Evolutionary conservation across 2,329 filamentous ascomycete genomes (phyloP).

Genomic region (Monosporascus sp.): DNA sequence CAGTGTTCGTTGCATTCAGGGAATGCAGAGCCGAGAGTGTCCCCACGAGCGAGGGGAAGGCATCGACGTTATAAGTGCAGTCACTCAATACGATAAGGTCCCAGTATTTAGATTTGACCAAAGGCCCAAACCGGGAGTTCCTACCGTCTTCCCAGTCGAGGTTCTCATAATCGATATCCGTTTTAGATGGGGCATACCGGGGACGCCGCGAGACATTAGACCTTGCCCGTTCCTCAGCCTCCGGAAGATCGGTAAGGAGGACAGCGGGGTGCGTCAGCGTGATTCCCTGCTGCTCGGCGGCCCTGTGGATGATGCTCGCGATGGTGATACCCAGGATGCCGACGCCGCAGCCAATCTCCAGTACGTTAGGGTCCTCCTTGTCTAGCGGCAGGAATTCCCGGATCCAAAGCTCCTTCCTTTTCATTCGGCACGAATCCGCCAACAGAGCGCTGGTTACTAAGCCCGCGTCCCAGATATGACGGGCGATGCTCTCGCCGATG

Average conservation of each 20-base stretch:
- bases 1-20: constrained; percentile 24
- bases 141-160: constrained; percentile 53
- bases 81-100: constrained; percentile 53
- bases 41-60: constrained; percentile 46
- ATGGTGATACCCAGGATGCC: constrained; percentile 50
- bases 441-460: constrained; percentile 39
- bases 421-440: constrained; percentile 16
- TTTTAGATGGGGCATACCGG: neutral
- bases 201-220: constrained; percentile 39
- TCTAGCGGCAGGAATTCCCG: constrained; percentile 5
- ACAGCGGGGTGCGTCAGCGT: constrained; percentile 22
- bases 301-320: constrained; percentile 28
- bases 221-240: constrained; percentile 44
- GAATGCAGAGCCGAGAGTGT: constrained; percentile 46
- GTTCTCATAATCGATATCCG: constrained; percentile 39
- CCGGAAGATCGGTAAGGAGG: constrained; percentile 51
- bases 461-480: constrained; percentile 56
- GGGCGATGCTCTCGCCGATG: constrained; percentile 54
- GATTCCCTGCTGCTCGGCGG: constrained; percentile 10
- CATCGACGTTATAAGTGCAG: constrained; percentile 57
- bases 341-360: constrained; percentile 54
- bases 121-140: constrained; percentile 37
- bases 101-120: constrained; percentile 38
- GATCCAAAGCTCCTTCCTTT: constrained; percentile 1
- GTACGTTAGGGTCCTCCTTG: constrained; percentile 32